Conservation (phyloP, 1,284 basidiomycete species). For the Pholiota adiposa region DNA sequence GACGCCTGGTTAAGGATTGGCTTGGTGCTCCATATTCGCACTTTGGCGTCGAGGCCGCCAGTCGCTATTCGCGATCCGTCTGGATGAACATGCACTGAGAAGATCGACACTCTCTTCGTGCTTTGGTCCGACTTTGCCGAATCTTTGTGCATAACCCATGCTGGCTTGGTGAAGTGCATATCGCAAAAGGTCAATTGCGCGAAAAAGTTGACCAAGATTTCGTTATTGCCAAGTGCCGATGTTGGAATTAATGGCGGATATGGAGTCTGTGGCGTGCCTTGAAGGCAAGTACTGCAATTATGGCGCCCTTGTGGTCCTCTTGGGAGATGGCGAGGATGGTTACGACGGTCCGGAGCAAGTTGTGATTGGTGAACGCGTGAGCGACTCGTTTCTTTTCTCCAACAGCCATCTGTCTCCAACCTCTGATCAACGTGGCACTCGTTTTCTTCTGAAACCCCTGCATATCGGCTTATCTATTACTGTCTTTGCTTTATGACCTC, state of each 20-base stretch:
- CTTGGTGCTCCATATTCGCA: conserved; percentile 96
- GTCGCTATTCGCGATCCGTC: conserved; percentile 96
- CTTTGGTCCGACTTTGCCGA: conserved; percentile 49
- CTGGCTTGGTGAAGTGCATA: conserved; percentile 80
- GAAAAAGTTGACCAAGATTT: background rate
- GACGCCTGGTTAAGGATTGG: conserved; percentile 82
- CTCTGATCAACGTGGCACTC: background rate
- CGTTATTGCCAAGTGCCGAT: background rate
- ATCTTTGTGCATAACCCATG: conserved; percentile 75
- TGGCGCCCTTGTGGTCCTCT: background rate
- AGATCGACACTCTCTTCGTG: conserved; percentile 84
- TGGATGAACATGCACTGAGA: conserved; percentile 93
- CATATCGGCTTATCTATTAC: background rate
- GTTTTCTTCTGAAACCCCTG: background rate
- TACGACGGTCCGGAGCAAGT: background rate
- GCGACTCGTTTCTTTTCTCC: background rate
- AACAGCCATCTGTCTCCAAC: background rate
- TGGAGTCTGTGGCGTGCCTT: background rate
- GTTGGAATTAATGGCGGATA: background rate
- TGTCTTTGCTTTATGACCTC: background rate
- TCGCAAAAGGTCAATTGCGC: background rate
- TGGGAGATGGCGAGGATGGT: background rate
- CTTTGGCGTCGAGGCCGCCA: conserved; percentile 93
- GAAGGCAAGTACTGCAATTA: background rate
- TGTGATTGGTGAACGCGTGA: background rate